Percentiles rank a stretch among this genome's conserved stretches.
phyloP scores from a whole-genome alignment of 345 rosid genomes.

The Trapa bicornis region DNA sequence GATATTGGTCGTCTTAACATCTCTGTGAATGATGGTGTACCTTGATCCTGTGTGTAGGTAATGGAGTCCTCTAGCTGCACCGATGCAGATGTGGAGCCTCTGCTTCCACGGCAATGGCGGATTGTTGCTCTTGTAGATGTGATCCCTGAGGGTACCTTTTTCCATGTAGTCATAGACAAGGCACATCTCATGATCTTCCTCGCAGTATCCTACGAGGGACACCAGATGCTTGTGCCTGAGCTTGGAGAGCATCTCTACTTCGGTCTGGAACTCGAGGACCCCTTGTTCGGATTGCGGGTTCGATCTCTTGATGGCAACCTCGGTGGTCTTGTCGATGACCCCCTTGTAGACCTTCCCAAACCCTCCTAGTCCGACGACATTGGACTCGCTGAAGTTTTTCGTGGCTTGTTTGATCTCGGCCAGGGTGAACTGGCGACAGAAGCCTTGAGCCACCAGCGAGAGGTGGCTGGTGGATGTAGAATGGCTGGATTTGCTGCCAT shows the following conservation, averaged over 20 bases:
- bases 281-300: conserved; percentile 83
- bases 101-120: conserved; percentile 55
- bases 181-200: conserved; percentile 74
- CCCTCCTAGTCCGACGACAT: conserved; percentile 60
- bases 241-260: conserved; percentile 74
- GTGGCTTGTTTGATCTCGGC: conserved; percentile 52
- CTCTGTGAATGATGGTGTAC: conserved; percentile 84
- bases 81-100: conserved; percentile 61
- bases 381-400: conserved; percentile 46
- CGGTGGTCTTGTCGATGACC: conserved; percentile 31
- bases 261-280: conserved; percentile 63
- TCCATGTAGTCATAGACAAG: conserved; percentile 82
- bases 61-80: conserved; percentile 77
- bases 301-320: conserved; percentile 65
- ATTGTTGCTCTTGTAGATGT: conserved; percentile 46
- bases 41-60: conserved; percentile 87
- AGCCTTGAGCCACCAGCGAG: conserved; percentile 47
- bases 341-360: conserved; percentile 84
- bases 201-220: conserved; percentile 77
- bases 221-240: conserved; percentile 83
- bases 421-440: conserved; percentile 50
- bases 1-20: conserved; percentile 87
- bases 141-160: conserved; percentile 61
- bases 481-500: conserved; percentile 36
- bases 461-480: conserved; percentile 32